Conservation (phyloP, 805 yeast genomes). For the Candida cerambycidarum region DNA sequence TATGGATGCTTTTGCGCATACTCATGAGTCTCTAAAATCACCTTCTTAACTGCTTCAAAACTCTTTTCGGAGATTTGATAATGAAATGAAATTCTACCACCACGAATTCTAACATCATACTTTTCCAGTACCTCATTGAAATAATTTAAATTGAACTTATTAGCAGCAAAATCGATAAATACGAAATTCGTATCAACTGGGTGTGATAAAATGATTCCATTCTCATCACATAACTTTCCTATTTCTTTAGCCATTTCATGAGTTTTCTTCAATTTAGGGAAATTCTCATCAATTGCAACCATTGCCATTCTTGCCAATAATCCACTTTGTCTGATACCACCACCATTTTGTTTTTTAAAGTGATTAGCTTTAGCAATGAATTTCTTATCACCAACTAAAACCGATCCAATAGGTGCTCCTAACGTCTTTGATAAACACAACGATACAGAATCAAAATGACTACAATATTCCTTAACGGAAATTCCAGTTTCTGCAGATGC, state of each 20-base stretch:
- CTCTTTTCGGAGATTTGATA: constrained; percentile 34
- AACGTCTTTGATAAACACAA: constrained; percentile 42
- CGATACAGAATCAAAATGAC: constrained; percentile 42
- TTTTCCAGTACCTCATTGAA: constrained; percentile 46
- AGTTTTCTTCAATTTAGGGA: constrained; percentile 28
- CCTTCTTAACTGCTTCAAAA: constrained; percentile 40
- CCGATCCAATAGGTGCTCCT: constrained; percentile 47
- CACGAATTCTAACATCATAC: constrained; percentile 64
- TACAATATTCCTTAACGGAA: constrained; percentile 38
- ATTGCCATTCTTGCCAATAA: constrained; percentile 41
- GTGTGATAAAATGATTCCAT: constrained; percentile 31
- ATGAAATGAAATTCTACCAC: constrained; percentile 43
- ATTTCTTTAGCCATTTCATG: constrained; percentile 37
- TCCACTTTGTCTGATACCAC: constrained; percentile 46
- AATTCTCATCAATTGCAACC: constrained; percentile 41
- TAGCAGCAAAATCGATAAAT: constrained; percentile 34
- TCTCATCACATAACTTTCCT: constrained; percentile 28
- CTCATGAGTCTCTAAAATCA: constrained; percentile 56
- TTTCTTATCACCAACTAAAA: constrained; percentile 32
- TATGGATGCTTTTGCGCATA: constrained; percentile 37
- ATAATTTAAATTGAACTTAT: constrained; percentile 27
- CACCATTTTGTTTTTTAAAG: constrained; percentile 45
- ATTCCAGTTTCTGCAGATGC: constrained; percentile 42
- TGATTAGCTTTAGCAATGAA: constrained; percentile 44
- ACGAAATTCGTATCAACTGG: constrained; percentile 45